These are phyloP conservation scores for Tritrichomonas musculus DNA, from an alignment of 208 protist genomes.

Conservation along the genomic window DNA sequence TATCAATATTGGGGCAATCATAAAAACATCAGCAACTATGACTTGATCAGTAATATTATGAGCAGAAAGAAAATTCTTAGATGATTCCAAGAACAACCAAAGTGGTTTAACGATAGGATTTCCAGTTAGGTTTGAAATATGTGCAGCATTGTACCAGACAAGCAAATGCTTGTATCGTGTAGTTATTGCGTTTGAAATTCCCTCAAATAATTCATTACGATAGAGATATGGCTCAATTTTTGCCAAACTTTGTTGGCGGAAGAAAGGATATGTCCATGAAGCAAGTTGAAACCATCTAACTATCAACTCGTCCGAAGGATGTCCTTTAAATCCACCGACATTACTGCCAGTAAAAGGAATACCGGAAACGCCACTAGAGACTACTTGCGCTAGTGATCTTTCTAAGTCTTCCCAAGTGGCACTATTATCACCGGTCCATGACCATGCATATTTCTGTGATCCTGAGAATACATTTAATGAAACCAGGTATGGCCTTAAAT, in stretches of 20 bases:
- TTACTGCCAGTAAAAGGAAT: slow-evolving; percentile 85
- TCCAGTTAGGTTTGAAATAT: slow-evolving; percentile 65
- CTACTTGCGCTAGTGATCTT: slow-evolving; percentile 78
- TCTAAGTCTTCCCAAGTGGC: slow-evolving; percentile 84
- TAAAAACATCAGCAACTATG: slow-evolving; percentile 70
- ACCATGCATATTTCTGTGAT: slow-evolving; percentile 83
- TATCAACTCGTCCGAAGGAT: slow-evolving; percentile 78
- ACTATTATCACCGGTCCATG: slow-evolving; percentile 95
- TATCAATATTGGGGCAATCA: slow-evolving; percentile 54
- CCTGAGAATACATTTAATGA: slow-evolving; percentile 94
- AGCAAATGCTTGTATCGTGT: slow-evolving; percentile 76
- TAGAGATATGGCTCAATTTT: slow-evolving; percentile 97
- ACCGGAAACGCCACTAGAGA: slow-evolving; percentile 81
- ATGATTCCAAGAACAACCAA: slow-evolving; percentile 83
- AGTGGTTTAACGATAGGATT: slow-evolving; percentile 75
- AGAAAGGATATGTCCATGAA: slow-evolving; percentile 87
- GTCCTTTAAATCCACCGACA: slow-evolving; percentile 93
- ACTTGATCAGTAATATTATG: slow-evolving; percentile 67
- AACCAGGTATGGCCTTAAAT: slow-evolving; percentile 87
- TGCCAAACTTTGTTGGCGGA: slow-evolving; percentile 84
- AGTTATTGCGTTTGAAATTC: slow-evolving; percentile 51
- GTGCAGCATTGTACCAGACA: slow-evolving; percentile 90
- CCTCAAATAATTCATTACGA: slow-evolving; percentile 48
- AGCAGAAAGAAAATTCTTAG: slow-evolving; percentile 61
- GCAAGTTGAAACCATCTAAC: slow-evolving; percentile 91